Base-by-base conservation (phyloP, 495 filamentous ascomycete species). In the Ramalina peruviana region DNA sequence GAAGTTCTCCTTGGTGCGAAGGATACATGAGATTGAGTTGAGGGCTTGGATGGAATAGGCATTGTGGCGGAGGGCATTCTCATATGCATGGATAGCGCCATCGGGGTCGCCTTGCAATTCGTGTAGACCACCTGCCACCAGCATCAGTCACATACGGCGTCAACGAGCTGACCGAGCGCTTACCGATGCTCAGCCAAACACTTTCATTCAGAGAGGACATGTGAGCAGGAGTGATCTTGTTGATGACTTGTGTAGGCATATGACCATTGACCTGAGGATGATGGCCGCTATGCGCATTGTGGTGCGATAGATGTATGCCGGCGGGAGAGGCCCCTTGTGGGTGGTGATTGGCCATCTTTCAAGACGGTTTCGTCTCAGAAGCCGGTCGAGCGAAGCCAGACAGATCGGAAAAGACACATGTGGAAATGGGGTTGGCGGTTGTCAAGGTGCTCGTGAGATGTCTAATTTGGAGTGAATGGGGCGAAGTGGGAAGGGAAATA, bases 181-280 rank as follows among this genome's bases (percentile, higher is more conserved):
- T 79, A 94, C 89, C 92, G 47, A 98, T 83, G 59, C 89, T 85
- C 48, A 94, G 75, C 92, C 92, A 98, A n/a, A 93, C 78, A 39
- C 73, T 72, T 63, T 97, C 92, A 60, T 90, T 98, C 30, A 86
- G 66, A 10, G 69, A 62, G 6, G 73, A 69, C 48, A 86, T 68
- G 52, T 77, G 76, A 54, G 83, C 78, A 23, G 78, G 71, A 6
- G 76, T 72, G 49, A 71, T 73, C 48, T 72, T 73, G 40, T 65
- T 71, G 54, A 73, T 72, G 40, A 73, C 65, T 49, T 75, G 76
- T 56, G 78, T 65, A 12, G 71, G 65, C 45, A 74, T 61, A 49
- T 74, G 71, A 11, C 73, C 72, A 55, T 76, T 76, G 54, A 70
- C 70, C 51, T 71, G 69, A 17, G 68, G 65, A 43, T 75, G 73